A percentile compares a stretch with the other conserved stretches of the same genome.
phyloP scores from a whole-genome alignment of 345 rosid genomes.

The Salix arbutifolia region DNA sequence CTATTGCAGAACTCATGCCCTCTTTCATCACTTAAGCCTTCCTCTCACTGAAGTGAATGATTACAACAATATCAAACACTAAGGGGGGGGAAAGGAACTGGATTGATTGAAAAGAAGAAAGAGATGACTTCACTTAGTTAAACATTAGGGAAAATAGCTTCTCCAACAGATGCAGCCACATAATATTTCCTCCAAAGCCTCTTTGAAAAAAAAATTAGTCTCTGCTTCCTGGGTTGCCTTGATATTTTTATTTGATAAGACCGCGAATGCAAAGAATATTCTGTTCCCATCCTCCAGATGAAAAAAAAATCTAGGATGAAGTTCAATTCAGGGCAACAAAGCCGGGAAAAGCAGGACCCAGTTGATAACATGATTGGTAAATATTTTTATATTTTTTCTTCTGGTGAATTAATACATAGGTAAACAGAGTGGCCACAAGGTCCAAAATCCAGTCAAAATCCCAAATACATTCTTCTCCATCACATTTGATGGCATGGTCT shows the following conservation, averaged over 20 bases:
- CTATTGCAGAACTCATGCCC: not conserved
- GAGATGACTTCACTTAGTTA: not conserved
- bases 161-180: not conserved
- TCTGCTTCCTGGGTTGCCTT: not conserved
- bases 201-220: not conserved
- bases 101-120: not conserved
- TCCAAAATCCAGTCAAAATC: not conserved
- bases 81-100: not conserved
- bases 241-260: not conserved
- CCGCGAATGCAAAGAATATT: not conserved
- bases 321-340: not conserved
- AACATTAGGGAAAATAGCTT: not conserved
- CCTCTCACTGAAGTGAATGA: not conserved
- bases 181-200: not conserved
- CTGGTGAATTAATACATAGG: too few species aligned
- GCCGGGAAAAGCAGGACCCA: not conserved
- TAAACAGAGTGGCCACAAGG: too few species aligned
- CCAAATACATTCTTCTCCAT: not conserved
- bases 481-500: not conserved
- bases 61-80: not conserved
- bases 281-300: not conserved
- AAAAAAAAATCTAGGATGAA: too few species aligned
- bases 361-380: not conserved
- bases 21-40: not conserved
- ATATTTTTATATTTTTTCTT: not conserved